Percentiles rank a stretch among this genome's conserved stretches.
Evolutionary conservation across 1,139 yeast genomes (phyloP).

Genomic region (Sugiyamaella castrensis): DNA sequence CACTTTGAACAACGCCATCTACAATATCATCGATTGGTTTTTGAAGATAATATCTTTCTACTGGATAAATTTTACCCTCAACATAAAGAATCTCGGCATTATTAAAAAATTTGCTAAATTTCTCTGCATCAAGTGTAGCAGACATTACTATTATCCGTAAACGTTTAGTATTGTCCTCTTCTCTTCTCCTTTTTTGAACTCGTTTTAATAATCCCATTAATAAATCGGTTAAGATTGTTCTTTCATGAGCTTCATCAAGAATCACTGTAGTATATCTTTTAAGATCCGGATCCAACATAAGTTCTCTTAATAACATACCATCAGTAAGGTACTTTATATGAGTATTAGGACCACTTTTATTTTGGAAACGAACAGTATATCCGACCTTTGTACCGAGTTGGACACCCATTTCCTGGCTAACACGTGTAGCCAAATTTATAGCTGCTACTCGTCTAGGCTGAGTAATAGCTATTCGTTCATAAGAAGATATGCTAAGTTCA

Average conservation of each 20-base stretch:
- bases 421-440: constrained; percentile 87
- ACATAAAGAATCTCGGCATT: constrained; percentile 77
- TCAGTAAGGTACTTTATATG: constrained; percentile 85
- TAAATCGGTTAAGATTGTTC: constrained; percentile 88
- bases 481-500: constrained; percentile 20
- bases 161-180: constrained; percentile 27
- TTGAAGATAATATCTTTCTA: constrained; percentile 61
- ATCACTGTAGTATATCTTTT: constrained; percentile 71
- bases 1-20: constrained; percentile 70
- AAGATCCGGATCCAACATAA: constrained; percentile 70
- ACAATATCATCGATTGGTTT: constrained; percentile 74
- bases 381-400: constrained; percentile 79
- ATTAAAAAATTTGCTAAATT: constrained; percentile 73
- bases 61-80: constrained; percentile 89
- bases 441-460: constrained; percentile 99
- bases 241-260: constrained; percentile 96
- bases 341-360: constrained; percentile 50
- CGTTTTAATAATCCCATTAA: constrained; percentile 83
- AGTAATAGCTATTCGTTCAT: constrained; percentile 75
- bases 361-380: constrained; percentile 85
- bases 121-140: constrained; percentile 93
- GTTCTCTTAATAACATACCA: constrained; percentile 93
- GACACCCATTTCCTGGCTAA: constrained; percentile 77
- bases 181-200: constrained; percentile 41
- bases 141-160: constrained; percentile 76